Percentiles rank a stretch among this genome's conserved stretches.
These are phyloP conservation scores for Tardiomyces depauwii DNA, from an alignment of 1,139 yeast species.

Conservation along the genomic window DNA sequence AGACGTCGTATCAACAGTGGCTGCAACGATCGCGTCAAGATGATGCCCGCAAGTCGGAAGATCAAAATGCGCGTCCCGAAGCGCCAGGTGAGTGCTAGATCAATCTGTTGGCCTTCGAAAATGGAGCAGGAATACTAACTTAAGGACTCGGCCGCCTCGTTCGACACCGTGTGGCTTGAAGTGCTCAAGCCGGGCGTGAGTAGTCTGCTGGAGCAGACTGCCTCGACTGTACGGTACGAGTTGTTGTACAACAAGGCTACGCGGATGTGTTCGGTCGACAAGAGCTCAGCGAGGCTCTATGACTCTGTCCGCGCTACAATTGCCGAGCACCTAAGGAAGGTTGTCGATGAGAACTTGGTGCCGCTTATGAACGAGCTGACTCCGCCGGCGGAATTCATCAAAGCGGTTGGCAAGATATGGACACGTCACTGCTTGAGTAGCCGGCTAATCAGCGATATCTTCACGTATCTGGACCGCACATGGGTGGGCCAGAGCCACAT, in stretches of 20 bases:
- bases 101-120: no score
- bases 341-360: neutral
- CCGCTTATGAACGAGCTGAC: neutral
- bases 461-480: conserved; percentile 67
- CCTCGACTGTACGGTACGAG: neutral
- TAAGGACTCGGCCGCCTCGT: neutral
- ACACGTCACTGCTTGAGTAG: conserved; percentile 62
- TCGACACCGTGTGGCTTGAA: neutral
- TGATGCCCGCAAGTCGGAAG: conserved; percentile 6
- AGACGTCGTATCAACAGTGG: neutral
- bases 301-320: neutral
- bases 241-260: neutral
- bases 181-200: neutral
- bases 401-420: conserved; percentile 36
- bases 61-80: neutral
- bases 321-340: neutral
- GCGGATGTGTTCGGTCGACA: conserved; percentile 1
- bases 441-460: conserved; percentile 73
- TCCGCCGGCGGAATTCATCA: conserved; percentile 2
- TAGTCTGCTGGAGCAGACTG: neutral
- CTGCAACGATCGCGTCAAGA: conserved; percentile 1
- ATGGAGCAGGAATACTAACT: neutral
- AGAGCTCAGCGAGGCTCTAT: conserved; percentile 1
- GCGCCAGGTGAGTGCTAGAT: neutral
- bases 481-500: conserved; percentile 65